Evolutionary conservation across 1,284 basidiomycete genomes (phyloP).

Genomic region (Boletus chippewaensis): DNA sequence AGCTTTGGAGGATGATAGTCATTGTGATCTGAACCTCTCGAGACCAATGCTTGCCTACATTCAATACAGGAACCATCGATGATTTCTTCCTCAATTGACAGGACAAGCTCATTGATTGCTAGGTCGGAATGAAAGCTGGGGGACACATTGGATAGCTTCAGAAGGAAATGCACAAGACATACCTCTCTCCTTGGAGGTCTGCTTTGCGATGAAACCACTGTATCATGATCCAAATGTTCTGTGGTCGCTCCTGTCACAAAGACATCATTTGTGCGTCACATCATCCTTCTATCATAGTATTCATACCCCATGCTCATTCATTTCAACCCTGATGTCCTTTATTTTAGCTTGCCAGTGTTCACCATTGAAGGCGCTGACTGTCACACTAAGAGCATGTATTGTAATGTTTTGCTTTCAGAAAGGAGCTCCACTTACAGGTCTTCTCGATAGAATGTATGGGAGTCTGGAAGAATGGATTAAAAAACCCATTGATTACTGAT

Average conservation of each 20-base stretch:
- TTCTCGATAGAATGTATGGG: background rate
- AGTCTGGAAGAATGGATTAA: background rate
- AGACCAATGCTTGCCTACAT: background rate
- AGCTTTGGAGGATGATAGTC: too few relatives aligned
- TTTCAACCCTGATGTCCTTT: background rate
- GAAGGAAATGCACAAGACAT: too few relatives aligned
- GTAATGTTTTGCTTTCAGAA: too few relatives aligned
- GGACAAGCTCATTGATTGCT: background rate
- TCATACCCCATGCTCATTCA: background rate
- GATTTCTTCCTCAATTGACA: background rate
- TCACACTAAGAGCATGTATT: background rate
- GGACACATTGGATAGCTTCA: too few relatives aligned
- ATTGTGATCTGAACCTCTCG: too few relatives aligned
- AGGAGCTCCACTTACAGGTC: background rate
- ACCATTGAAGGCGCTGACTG: background rate
- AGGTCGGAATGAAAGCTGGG: background rate
- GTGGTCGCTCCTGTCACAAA: too few relatives aligned
- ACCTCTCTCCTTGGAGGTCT: slow-evolving; percentile 1
- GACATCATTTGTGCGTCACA: too few relatives aligned
- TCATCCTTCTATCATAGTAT: too few relatives aligned
- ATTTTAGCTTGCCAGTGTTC: background rate
- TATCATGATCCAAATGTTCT: background rate
- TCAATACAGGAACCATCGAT: slow-evolving; percentile 3
- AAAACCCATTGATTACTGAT: too few relatives aligned
- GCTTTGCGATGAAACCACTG: slow-evolving; percentile 6